Evolutionary conservation across 2,329 filamentous ascomycete genomes (phyloP), one percentile per base, ranked within the genome.

Genomic region (Penicillium sp.): DNA sequence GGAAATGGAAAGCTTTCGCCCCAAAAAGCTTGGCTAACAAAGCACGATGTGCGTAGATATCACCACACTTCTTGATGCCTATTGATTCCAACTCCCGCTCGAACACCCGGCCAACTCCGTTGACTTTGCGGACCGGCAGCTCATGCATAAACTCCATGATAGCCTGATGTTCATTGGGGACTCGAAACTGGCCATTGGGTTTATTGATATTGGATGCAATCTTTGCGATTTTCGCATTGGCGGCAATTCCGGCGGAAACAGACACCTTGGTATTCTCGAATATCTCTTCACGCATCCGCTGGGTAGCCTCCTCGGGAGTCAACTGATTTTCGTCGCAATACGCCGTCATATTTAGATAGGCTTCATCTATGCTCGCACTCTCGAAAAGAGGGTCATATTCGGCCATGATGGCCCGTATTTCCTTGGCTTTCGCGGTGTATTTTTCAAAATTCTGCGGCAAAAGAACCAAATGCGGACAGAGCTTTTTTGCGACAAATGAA

Each of bases 181-280:
- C 77, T 9, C 83, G 75, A 63, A 88, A 97, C 68, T 97, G 94
- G 0, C 94, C 94, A 64, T 99, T 96, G 0, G 94, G 94, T 68
- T 99, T 99, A 73, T 97, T 97, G 71, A 88, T 84, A 68, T 99
- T 97, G 16, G 91, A 96, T 64, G 89, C 91, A 30, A 99, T 96
- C 74, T 99, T 99, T 29, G 94, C 93, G 13, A 99, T 79, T 68
- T 91, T 93, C 0, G 92, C 87, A 70, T 99, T 99, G 1, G 91
- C 89, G 0, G 91, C 93, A 56, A 99, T 96, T 0, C 94, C 94
- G 0, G 93, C 94, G 14, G 92, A 97, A 3, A 99, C 87, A 0
- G 92, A 97, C 53, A 99, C 87, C 36, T 87, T 85, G 0, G 91
- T 88, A 65, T 83, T 85, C 56, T 90, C 82, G 35, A 88, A 80